phyloP scores from a whole-genome alignment of 1,284 basidiomycete species.

The Schizophyllum amplum region DNA sequence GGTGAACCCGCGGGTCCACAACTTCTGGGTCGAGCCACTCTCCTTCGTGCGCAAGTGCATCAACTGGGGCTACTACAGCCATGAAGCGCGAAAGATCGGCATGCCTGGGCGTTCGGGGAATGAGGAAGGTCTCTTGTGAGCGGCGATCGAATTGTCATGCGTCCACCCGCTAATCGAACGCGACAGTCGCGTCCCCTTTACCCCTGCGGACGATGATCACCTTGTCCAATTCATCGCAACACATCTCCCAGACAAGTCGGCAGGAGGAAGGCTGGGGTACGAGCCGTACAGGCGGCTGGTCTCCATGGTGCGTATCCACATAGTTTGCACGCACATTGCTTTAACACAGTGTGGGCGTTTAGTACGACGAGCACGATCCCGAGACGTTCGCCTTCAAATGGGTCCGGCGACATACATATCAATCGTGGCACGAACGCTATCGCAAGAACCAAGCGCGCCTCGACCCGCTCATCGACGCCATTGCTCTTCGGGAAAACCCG shows the following conservation, averaged over 20 bases:
- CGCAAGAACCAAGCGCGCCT: slow-evolving; percentile 68
- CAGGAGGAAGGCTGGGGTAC: neutral
- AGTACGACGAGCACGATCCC: neutral
- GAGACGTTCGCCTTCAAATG: slow-evolving; percentile 24
- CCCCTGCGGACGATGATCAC: neutral
- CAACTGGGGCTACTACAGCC: neutral
- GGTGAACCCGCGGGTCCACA: neutral
- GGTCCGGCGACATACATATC: slow-evolving; percentile 80
- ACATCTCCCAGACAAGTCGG: neutral
- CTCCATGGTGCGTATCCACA: neutral
- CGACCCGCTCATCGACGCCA: slow-evolving; percentile 50
- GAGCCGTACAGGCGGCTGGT: neutral
- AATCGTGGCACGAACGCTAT: slow-evolving; percentile 79
- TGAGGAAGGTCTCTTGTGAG: neutral
- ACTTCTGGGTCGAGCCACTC: neutral
- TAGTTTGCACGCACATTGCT: too few relatives aligned
- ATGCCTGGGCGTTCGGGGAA: neutral
- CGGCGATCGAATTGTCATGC: neutral
- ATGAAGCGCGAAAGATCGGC: neutral
- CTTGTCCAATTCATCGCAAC: neutral
- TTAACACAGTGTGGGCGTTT: neutral
- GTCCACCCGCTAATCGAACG: neutral
- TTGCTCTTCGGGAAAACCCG: slow-evolving; percentile 62
- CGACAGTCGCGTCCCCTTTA: neutral
- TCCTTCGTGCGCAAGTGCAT: neutral